phyloP scores from a whole-genome alignment of 495 filamentous ascomycete species.

The Sabuloglossum arenarium region DNA sequence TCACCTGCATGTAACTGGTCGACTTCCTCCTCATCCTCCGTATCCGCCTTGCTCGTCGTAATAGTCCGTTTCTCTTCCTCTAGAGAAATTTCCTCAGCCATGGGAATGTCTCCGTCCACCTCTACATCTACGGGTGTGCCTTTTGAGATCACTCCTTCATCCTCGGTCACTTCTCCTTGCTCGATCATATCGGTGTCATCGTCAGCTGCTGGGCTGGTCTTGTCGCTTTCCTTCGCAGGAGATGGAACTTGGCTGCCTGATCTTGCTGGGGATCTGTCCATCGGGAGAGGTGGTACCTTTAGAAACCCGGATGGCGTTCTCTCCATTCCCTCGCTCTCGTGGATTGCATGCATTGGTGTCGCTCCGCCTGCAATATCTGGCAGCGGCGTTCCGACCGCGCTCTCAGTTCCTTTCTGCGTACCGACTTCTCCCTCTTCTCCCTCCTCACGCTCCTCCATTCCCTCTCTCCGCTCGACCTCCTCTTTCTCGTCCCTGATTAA shows the following conservation, averaged over 20 bases:
- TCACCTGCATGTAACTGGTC: neutral
- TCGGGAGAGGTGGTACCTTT: neutral
- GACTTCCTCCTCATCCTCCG: neutral
- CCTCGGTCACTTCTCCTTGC: slow-evolving; percentile 4
- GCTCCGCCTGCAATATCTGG: slow-evolving; percentile 27
- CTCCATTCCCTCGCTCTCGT: neutral
- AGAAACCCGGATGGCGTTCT: neutral
- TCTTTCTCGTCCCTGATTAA: slow-evolving; percentile 93
- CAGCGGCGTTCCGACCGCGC: slow-evolving; percentile 26
- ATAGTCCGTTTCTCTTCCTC: neutral
- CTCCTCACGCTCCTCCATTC: slow-evolving; percentile 58
- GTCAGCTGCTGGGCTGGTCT: neutral
- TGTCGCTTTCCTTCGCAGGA: neutral
- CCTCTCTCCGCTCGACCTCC: slow-evolving; percentile 50
- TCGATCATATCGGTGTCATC: slow-evolving; percentile 4
- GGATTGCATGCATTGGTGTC: slow-evolving; percentile 28
- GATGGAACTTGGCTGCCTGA: neutral
- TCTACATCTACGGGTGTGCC: neutral
- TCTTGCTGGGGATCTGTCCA: neutral
- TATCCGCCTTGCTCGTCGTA: neutral
- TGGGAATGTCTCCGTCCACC: neutral
- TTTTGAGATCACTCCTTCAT: neutral
- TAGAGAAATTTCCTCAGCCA: neutral
- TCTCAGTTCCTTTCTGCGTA: slow-evolving; percentile 23
- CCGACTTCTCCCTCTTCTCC: slow-evolving; percentile 45